phyloP scores from a whole-genome alignment of 2,329 filamentous ascomycete species.

The Alternaria metachromatica region DNA sequence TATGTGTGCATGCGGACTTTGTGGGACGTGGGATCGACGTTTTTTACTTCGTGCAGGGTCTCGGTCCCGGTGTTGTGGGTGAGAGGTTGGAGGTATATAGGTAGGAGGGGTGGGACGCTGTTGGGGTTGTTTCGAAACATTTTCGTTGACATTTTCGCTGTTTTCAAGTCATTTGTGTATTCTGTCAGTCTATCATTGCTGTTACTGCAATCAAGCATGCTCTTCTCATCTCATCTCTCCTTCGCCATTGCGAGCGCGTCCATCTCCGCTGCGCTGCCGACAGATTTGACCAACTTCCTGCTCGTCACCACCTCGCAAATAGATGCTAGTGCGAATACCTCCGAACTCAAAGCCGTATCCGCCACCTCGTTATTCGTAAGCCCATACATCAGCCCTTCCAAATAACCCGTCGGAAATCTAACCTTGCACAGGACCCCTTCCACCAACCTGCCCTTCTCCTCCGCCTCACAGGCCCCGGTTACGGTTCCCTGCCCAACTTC shows the following conservation, averaged over 20 bases:
- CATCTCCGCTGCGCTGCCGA: conserved; percentile 16
- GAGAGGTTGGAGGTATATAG: not conserved
- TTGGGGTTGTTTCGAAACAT: not conserved
- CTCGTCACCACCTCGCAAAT: conserved; percentile 50
- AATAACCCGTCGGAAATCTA: not conserved
- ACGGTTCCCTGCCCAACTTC: conserved; percentile 49
- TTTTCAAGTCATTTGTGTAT: not conserved
- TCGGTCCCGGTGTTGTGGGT: not conserved
- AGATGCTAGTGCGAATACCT: conserved; percentile 32
- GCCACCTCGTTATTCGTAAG: conserved; percentile 49
- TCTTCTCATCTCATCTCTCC: conserved; percentile 10
- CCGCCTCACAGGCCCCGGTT: conserved; percentile 48
- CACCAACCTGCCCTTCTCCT: conserved; percentile 45
- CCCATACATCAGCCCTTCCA: not conserved
- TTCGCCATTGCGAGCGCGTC: conserved; percentile 11
- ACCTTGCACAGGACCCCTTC: conserved; percentile 37
- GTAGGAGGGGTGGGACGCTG: not conserved
- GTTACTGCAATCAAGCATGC: conserved; percentile 24
- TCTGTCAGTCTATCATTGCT: too few relatives aligned
- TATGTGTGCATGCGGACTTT: not conserved
- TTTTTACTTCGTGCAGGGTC: not conserved
- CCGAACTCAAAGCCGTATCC: conserved; percentile 43
- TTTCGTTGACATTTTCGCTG: not conserved
- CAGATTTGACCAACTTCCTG: conserved; percentile 40
- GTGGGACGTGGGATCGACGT: not conserved